phyloP scores from a whole-genome alignment of 2,329 filamentous ascomycete genomes.

The Penicillium digitatum region DNA sequence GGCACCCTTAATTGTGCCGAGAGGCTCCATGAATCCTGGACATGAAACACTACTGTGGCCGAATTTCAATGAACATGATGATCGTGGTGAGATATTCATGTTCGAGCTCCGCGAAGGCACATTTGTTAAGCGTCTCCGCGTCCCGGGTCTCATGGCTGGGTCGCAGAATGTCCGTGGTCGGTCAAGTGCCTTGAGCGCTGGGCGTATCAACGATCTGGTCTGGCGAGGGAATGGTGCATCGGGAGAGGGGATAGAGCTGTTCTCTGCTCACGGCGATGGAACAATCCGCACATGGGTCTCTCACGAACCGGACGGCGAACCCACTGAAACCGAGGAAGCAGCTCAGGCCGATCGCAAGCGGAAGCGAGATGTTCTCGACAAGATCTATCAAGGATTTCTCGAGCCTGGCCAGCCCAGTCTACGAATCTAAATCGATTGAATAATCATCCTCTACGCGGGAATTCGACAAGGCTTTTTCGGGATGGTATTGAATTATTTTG shows the following conservation, averaged over 20 bases:
- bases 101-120: constrained; percentile 76
- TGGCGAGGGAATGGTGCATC: constrained; percentile 65
- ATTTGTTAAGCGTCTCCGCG: constrained; percentile 66
- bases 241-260: constrained; percentile 62
- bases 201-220: constrained; percentile 68
- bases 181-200: constrained; percentile 49
- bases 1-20: constrained; percentile 62
- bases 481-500: neutral
- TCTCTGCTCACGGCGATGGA: constrained; percentile 79
- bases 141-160: constrained; percentile 52
- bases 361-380: constrained; percentile 74
- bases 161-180: constrained; percentile 38
- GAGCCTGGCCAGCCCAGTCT: constrained; percentile 25
- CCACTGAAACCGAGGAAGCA: constrained; percentile 46
- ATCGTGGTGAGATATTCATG: constrained; percentile 65
- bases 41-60: constrained; percentile 73
- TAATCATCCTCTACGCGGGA: neutral
- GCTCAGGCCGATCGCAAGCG: constrained; percentile 53
- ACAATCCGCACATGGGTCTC: constrained; percentile 77
- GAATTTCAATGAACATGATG: constrained; percentile 67
- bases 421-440: neutral
- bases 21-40: constrained; percentile 52
- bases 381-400: constrained; percentile 74
- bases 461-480: no score
- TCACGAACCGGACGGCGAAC: constrained; percentile 48